Evolutionary conservation across 1,284 basidiomycete genomes (phyloP).

Genomic region (Wallemia hederae): DNA sequence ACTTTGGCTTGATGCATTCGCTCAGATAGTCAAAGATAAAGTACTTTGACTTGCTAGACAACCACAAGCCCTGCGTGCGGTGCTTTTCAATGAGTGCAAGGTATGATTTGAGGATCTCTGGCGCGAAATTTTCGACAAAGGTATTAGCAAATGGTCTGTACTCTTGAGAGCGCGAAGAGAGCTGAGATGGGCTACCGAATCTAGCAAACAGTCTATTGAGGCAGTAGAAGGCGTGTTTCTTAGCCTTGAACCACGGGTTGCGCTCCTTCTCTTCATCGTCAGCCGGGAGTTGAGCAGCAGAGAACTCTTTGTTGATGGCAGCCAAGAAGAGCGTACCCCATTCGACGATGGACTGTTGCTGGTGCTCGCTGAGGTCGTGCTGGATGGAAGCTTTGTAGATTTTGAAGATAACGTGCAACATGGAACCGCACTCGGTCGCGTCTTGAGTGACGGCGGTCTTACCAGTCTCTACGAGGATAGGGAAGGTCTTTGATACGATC

Average conservation of each 20-base stretch:
- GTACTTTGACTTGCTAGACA: conserved; percentile 49
- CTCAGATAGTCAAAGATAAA: conserved; percentile 52
- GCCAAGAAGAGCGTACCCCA: conserved; percentile 59
- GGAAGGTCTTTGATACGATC: conserved; percentile 34
- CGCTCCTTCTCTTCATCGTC: conserved; percentile 42
- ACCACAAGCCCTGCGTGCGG: conserved; percentile 30
- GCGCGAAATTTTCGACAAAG: conserved; percentile 46
- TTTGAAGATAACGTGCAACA: conserved; percentile 53
- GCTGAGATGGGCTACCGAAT: conserved; percentile 56
- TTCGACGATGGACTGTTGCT: conserved; percentile 47
- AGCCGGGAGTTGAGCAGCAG: conserved; percentile 30
- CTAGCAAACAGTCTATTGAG: conserved; percentile 46
- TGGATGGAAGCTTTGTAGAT: conserved; percentile 50
- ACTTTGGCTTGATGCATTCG: conserved; percentile 62
- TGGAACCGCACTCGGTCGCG: conserved; percentile 35
- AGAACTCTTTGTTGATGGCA: conserved; percentile 36
- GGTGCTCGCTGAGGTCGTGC: conserved; percentile 35
- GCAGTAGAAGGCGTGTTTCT: conserved; percentile 59
- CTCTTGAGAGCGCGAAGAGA: conserved; percentile 34
- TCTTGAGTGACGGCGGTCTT: conserved; percentile 25
- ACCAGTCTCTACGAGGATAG: conserved; percentile 37
- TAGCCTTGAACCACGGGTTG: conserved; percentile 58
- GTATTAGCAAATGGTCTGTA: conserved; percentile 43
- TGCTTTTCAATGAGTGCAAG: conserved; percentile 41
- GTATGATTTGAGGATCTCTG: conserved; percentile 52